Evolutionary conservation across 164 flowering plant genomes (phyloP).

Genomic region (Berberis vulgaris): DNA sequence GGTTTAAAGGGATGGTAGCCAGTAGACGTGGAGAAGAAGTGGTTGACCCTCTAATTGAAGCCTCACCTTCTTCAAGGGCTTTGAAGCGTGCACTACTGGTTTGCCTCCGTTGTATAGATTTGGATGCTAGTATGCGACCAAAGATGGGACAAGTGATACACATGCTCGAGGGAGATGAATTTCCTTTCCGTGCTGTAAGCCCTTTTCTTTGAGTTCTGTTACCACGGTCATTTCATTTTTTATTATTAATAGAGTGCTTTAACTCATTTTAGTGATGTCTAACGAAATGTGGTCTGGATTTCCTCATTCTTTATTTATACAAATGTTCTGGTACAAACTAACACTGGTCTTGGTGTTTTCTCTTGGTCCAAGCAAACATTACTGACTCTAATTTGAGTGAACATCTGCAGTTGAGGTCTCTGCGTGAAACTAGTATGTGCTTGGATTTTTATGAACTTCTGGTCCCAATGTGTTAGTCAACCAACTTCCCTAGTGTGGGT

Average conservation of each 20-base stretch:
- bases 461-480: too few species aligned
- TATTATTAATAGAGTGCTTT: background rate
- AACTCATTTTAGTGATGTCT: background rate
- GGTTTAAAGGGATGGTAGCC: conserved; percentile 1
- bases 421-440: too few species aligned
- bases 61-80: background rate
- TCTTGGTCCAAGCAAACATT: too few species aligned
- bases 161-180: conserved; percentile 5
- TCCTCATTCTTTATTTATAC: too few species aligned
- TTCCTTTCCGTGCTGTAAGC: conserved; percentile 1
- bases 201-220: background rate
- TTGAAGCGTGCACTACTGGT: conserved; percentile 2
- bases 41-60: background rate
- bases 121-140: conserved; percentile 4
- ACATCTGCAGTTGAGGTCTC: too few species aligned
- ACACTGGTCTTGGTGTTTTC: too few species aligned
- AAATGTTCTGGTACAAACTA: too few species aligned
- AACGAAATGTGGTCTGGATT: too few species aligned
- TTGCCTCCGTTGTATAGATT: conserved; percentile 4
- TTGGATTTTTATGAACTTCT: too few species aligned
- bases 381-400: too few species aligned
- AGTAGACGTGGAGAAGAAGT: conserved; percentile 4
- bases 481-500: too few species aligned
- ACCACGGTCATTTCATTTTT: background rate
- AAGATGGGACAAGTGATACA: conserved; percentile 6